These are phyloP conservation scores for Pneumocystis canis DNA, from an alignment of 1,139 yeast genomes.

Conservation along the genomic window DNA sequence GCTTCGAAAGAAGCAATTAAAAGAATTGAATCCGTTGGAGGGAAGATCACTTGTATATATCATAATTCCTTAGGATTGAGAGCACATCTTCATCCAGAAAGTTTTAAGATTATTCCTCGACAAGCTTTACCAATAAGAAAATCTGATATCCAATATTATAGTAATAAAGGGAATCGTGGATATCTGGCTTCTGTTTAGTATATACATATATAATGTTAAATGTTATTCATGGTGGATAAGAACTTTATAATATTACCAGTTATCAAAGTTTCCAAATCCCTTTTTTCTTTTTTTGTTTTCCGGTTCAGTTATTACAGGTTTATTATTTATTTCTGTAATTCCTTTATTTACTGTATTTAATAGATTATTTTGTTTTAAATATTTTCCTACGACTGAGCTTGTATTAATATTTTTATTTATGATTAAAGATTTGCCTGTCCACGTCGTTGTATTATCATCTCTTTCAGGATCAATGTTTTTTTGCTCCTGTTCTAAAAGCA, in stretches of 20 bases:
- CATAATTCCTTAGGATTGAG: slow-evolving; percentile 37
- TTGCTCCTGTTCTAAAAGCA: slow-evolving; percentile 12
- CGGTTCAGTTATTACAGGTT: background rate
- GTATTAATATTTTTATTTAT: slow-evolving; percentile 5
- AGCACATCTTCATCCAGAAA: slow-evolving; percentile 66
- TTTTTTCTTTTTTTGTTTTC: slow-evolving; percentile 4
- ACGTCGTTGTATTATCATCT: slow-evolving; percentile 16
- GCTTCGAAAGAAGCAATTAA: slow-evolving; percentile 65
- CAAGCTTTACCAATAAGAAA: slow-evolving; percentile 76
- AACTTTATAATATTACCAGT: slow-evolving; percentile 1
- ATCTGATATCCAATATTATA: slow-evolving; percentile 39
- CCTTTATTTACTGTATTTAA: background rate
- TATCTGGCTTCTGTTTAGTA: background rate
- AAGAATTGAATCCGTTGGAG: slow-evolving; percentile 58
- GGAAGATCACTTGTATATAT: slow-evolving; percentile 58
- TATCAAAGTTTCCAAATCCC: slow-evolving; percentile 8
- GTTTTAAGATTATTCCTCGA: slow-evolving; percentile 58
- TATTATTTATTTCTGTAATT: background rate
- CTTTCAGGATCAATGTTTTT: slow-evolving; percentile 6
- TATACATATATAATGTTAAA: background rate
- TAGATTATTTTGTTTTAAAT: slow-evolving; percentile 11
- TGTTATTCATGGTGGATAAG: background rate
- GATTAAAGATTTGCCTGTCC: slow-evolving; percentile 13
- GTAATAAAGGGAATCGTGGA: background rate
- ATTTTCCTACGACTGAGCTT: slow-evolving; percentile 18